Evolutionary conservation across 2,329 filamentous ascomycete species (phyloP).

Genomic region (Alternaria rosae): DNA sequence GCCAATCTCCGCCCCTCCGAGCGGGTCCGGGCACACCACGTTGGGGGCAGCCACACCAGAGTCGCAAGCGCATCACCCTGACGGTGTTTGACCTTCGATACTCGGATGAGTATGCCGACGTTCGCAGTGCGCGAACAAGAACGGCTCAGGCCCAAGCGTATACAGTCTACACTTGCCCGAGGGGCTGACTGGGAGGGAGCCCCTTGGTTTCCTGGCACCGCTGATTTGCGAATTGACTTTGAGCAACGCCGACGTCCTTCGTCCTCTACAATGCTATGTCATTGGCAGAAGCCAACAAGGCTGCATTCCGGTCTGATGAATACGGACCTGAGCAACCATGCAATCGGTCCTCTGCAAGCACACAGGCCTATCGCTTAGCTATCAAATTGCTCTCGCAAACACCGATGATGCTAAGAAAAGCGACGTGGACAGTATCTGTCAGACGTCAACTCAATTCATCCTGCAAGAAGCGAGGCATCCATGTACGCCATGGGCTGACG

Average conservation of each 20-base stretch:
- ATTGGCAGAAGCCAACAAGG: slow-evolving; percentile 8
- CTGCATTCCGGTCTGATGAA: slow-evolving; percentile 6
- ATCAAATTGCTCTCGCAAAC: neutral
- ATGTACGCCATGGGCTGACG: slow-evolving; percentile 12
- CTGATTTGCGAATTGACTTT: slow-evolving; percentile 7
- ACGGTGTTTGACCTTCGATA: slow-evolving; percentile 4
- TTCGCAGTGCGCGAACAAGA: neutral
- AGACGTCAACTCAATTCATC: slow-evolving; percentile 12
- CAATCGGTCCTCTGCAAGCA: slow-evolving; percentile 1
- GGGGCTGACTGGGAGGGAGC: neutral
- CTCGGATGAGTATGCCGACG: slow-evolving; percentile 15
- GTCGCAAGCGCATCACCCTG: slow-evolving; percentile 2
- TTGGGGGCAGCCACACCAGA: slow-evolving; percentile 15
- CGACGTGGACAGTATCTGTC: slow-evolving; percentile 1
- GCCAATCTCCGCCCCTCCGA: slow-evolving; percentile 1
- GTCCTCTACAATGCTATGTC: slow-evolving; percentile 5
- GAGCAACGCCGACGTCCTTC: slow-evolving; percentile 1
- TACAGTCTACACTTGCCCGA: neutral
- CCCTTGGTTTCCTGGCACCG: neutral
- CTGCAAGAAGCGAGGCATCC: slow-evolving; percentile 10
- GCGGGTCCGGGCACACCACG: slow-evolving; percentile 14
- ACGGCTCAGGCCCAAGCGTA: slow-evolving; percentile 1
- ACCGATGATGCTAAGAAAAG: neutral
- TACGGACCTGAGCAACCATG: slow-evolving; percentile 1
- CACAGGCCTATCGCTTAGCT: slow-evolving; percentile 2